Conservation (phyloP, 345 rosid species). For the Firmiana major region DNA sequence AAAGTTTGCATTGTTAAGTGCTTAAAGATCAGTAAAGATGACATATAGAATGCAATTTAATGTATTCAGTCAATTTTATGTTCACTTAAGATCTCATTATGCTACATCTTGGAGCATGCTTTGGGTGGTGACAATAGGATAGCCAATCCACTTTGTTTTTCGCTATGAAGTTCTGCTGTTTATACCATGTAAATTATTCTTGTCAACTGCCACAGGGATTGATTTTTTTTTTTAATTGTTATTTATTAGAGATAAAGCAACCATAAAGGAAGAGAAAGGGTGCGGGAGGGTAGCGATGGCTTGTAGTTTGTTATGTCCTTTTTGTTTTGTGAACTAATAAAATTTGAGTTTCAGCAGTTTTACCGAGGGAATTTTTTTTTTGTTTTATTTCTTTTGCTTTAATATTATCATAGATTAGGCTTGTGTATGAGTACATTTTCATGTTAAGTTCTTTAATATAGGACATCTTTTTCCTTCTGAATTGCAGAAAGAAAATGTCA, state of each 20-base stretch:
- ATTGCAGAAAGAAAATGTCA: constrained; percentile 73
- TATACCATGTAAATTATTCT: background rate
- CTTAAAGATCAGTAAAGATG: background rate
- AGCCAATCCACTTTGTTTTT: background rate
- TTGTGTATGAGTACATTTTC: background rate
- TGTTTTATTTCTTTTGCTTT: background rate
- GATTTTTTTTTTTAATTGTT: background rate
- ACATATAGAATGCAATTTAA: background rate
- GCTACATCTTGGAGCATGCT: background rate
- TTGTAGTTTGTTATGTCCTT: too few relatives aligned
- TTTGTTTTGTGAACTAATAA: too few relatives aligned
- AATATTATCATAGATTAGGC: background rate
- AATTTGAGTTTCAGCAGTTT: too few relatives aligned
- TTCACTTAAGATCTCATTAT: background rate
- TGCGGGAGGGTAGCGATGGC: too few relatives aligned
- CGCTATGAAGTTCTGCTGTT: background rate
- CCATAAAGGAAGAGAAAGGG: too few relatives aligned
- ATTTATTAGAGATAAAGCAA: background rate
- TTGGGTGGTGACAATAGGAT: background rate
- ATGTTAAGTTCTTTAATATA: background rate
- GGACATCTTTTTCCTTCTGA: constrained; percentile 4
- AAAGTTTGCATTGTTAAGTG: background rate
- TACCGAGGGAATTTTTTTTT: too few relatives aligned
- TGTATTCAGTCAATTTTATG: background rate
- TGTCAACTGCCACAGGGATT: background rate